phyloP scores from a whole-genome alignment of 148 eudicot genomes.

The Amaranthus hypochondriacus region DNA sequence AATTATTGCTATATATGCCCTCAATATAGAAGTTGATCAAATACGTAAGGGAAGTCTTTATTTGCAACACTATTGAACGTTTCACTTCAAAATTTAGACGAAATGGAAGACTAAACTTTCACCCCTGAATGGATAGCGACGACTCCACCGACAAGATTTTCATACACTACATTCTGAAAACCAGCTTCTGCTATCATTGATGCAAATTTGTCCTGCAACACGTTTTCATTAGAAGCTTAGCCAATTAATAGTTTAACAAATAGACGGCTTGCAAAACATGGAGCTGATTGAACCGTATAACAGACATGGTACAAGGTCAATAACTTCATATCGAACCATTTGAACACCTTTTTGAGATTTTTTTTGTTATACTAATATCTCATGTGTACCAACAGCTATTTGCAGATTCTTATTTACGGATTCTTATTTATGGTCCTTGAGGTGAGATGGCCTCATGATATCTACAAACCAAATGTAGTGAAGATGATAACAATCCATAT shows the following conservation, averaged over 20 bases:
- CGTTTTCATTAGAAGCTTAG: background rate
- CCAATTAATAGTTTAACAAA: background rate
- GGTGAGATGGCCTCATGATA: background rate
- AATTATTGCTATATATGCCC: too few species aligned
- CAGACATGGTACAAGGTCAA: background rate
- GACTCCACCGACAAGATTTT: conserved; percentile 92
- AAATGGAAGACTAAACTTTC: conserved; percentile 45
- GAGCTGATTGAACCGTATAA: background rate
- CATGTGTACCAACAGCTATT: background rate
- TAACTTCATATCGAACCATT: background rate
- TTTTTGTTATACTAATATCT: background rate
- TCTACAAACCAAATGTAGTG: too few species aligned
- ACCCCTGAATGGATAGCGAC: conserved; percentile 88
- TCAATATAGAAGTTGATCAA: background rate
- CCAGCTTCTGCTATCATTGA: conserved; percentile 92
- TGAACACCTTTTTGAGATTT: background rate
- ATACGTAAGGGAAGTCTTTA: too few species aligned
- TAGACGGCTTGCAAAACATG: background rate
- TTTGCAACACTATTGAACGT: too few species aligned
- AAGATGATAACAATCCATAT: too few species aligned
- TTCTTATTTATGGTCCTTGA: background rate
- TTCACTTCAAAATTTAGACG: background rate
- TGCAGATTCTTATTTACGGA: too few species aligned
- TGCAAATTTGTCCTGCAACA: conserved; percentile 79
- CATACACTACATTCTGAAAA: conserved; percentile 86